These are phyloP conservation scores for Cladophialophora carrionii DNA, from an alignment of 2,329 filamentous ascomycete species.

Conservation along the genomic window DNA sequence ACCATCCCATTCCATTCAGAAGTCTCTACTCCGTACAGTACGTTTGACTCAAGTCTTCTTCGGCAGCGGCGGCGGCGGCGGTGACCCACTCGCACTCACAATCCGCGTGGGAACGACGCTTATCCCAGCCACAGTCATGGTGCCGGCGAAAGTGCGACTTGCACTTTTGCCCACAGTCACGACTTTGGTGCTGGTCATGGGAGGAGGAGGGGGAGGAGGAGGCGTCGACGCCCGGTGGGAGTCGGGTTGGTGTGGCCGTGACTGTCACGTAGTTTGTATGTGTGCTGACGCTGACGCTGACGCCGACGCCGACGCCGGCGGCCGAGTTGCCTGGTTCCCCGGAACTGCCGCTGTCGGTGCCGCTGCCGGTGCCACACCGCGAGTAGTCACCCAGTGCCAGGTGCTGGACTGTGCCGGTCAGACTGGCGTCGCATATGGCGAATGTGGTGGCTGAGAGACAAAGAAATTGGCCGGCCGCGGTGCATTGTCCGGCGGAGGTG, in stretches of 20 bases:
- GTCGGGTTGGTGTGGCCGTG: neutral
- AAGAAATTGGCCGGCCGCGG: constrained; percentile 2
- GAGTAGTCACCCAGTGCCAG: constrained; percentile 6
- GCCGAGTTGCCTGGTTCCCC: no score
- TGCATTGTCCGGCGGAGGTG: neutral
- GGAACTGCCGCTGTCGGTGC: no score
- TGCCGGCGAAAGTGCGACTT: neutral
- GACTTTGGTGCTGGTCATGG: neutral
- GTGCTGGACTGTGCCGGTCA: neutral
- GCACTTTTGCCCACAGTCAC: neutral
- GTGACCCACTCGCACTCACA: neutral
- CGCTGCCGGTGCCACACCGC: neutral
- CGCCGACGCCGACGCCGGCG: no score
- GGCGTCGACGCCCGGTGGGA: neutral
- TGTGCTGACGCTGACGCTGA: neutral
- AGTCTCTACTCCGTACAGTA: no score
- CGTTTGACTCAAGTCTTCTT: neutral
- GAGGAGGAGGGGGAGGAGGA: no score
- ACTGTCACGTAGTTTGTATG: neutral
- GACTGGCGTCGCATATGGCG: constrained; percentile 7
- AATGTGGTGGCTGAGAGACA: constrained; percentile 2
- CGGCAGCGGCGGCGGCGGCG: no score
- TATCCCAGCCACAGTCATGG: neutral
- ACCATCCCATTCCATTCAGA: no score
- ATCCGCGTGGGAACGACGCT: neutral